phyloP scores from a whole-genome alignment of 306 rosid species.

The Dryas drummondii region DNA sequence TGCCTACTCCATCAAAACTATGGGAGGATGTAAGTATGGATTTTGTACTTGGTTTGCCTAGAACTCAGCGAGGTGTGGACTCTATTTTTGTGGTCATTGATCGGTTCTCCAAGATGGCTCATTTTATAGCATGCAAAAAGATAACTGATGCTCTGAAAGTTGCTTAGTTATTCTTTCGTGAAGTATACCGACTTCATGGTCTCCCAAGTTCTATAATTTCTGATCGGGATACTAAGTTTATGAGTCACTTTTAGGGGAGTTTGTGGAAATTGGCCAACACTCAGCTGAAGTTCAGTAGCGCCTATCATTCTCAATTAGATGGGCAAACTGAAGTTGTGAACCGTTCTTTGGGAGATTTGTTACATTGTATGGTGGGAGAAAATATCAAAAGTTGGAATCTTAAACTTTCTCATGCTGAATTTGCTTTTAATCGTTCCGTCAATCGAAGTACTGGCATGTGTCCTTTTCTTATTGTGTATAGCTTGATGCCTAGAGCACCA shows the following conservation, averaged over 20 bases:
- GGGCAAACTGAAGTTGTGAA: background rate
- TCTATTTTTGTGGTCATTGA: background rate
- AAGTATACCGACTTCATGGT: background rate
- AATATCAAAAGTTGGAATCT: background rate
- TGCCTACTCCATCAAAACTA: background rate
- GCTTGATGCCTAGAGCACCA: background rate
- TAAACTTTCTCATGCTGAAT: background rate
- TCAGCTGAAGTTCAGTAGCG: no score
- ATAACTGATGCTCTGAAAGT: background rate
- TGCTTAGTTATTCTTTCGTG: background rate
- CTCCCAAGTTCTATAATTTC: no score
- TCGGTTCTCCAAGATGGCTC: background rate
- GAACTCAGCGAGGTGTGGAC: background rate
- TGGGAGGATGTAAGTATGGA: background rate
- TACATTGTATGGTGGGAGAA: background rate
- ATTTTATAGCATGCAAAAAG: background rate
- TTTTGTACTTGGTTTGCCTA: no score
- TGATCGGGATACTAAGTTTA: no score
- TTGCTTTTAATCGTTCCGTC: background rate
- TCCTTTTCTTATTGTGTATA: background rate
- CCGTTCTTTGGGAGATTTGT: background rate
- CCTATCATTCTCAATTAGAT: background rate
- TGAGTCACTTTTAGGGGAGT: no score
- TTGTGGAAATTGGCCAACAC: no score
- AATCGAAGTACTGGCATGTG: background rate